These are phyloP conservation scores for Phytophthora palmivora DNA, from an alignment of 352 stramenopile genomes.

Conservation along the genomic window DNA sequence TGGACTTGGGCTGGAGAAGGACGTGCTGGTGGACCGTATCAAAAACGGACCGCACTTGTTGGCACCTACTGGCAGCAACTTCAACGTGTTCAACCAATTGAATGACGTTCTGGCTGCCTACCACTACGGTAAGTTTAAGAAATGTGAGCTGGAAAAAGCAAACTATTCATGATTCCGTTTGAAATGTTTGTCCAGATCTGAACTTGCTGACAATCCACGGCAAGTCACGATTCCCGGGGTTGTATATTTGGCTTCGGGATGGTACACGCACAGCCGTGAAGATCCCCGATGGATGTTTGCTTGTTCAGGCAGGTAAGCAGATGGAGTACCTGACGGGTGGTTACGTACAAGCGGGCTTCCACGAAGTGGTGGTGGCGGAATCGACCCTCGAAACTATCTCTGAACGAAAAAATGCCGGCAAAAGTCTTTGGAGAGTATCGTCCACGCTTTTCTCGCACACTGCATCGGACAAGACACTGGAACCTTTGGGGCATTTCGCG, in stretches of 20 bases:
- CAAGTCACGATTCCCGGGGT: slow-evolving; percentile 91
- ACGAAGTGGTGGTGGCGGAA: slow-evolving; percentile 90
- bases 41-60: slow-evolving; percentile 90
- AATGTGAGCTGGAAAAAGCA: not conserved
- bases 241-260: slow-evolving; percentile 92
- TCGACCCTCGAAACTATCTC: slow-evolving; percentile 79
- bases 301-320: slow-evolving; percentile 92
- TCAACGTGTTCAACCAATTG: slow-evolving; percentile 78
- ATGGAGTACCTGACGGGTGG: slow-evolving; percentile 93
- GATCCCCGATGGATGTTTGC: slow-evolving; percentile 91
- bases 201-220: slow-evolving; percentile 95
- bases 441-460: slow-evolving; percentile 94
- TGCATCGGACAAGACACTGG: slow-evolving; percentile 86
- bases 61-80: slow-evolving; percentile 91
- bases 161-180: slow-evolving; percentile 7
- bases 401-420: slow-evolving; percentile 66
- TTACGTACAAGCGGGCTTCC: slow-evolving; percentile 92
- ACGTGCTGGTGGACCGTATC: slow-evolving; percentile 82
- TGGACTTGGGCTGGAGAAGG: slow-evolving; percentile 85
- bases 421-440: slow-evolving; percentile 92
- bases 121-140: slow-evolving; percentile 74
- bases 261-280: slow-evolving; percentile 84
- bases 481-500: slow-evolving; percentile 85
- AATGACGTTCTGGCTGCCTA: slow-evolving; percentile 92
- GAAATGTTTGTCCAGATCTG: slow-evolving; percentile 67